A percentile compares a stretch with the other conserved stretches of the same genome.
Conservation (phyloP, 345 rosid genomes). For the Syzygium aqueum region DNA sequence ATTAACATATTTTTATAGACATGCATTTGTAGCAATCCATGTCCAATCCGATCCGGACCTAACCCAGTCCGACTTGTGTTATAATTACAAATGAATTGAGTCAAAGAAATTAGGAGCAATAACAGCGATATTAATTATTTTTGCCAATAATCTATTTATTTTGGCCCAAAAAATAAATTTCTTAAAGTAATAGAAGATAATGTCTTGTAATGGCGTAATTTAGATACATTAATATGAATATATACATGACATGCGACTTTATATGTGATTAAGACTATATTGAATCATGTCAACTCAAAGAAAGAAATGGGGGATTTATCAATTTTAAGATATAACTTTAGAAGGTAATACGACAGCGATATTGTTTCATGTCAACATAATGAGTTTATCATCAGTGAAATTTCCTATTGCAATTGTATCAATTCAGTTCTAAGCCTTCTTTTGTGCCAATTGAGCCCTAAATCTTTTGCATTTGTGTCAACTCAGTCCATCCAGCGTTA, state of each 20-base stretch:
- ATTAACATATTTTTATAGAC: accelerated
- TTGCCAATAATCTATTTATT: neutral
- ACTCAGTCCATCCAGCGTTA: too few species aligned
- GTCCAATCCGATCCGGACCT: neutral
- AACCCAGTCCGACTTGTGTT: neutral
- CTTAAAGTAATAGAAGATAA: neutral
- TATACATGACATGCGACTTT: neutral
- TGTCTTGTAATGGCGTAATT: neutral
- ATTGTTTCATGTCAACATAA: neutral
- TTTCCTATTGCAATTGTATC: too few species aligned
- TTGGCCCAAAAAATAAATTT: neutral
- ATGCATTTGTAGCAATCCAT: accelerated
- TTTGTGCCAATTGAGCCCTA: too few species aligned
- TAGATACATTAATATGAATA: neutral
- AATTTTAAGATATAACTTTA: neutral
- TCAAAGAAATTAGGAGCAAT: neutral
- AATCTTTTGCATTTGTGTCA: too few species aligned
- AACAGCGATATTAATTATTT: neutral
- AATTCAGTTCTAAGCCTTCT: too few species aligned
- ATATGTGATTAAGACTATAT: neutral
- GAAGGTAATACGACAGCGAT: neutral
- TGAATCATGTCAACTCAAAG: neutral
- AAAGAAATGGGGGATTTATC: neutral
- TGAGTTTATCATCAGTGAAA: neutral
- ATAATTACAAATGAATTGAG: neutral